Conservation (phyloP, 1,139 yeast species). For the Kodamaea sp. region DNA sequence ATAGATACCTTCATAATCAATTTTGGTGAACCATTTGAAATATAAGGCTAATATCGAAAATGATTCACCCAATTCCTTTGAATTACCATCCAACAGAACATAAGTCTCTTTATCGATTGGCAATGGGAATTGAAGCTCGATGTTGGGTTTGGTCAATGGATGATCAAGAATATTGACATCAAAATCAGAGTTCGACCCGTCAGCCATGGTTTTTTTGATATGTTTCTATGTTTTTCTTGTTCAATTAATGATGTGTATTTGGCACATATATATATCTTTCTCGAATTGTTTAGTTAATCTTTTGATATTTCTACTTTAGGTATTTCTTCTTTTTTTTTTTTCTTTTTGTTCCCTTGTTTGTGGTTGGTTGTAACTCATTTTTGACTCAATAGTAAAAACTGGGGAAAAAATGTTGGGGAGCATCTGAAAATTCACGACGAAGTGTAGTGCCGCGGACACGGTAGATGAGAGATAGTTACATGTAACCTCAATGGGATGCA, state of each 20-base stretch:
- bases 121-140: constrained; percentile 38
- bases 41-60: constrained; percentile 34
- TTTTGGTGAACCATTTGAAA: constrained; percentile 25
- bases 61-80: constrained; percentile 15
- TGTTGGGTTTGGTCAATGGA: constrained; percentile 28
- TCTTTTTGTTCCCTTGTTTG: too few relatives aligned
- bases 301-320: too few relatives aligned
- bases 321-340: too few relatives aligned
- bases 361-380: too few relatives aligned
- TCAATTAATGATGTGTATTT: too few relatives aligned
- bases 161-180: constrained; percentile 40
- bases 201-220: not conserved
- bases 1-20: constrained; percentile 32
- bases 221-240: too few relatives aligned
- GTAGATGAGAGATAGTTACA: not conserved
- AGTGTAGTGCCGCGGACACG: not conserved
- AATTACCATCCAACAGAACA: constrained; percentile 30
- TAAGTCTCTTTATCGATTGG: constrained; percentile 36
- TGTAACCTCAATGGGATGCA: too few relatives aligned
- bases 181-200: constrained; percentile 14
- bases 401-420: constrained; percentile 8
- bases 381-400: too few relatives aligned
- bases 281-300: too few relatives aligned
- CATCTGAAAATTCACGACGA: constrained; percentile 2
- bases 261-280: too few relatives aligned